These are phyloP conservation scores for Astrothelium subdiscretum DNA, from an alignment of 495 filamentous ascomycete species.

Conservation along the genomic window DNA sequence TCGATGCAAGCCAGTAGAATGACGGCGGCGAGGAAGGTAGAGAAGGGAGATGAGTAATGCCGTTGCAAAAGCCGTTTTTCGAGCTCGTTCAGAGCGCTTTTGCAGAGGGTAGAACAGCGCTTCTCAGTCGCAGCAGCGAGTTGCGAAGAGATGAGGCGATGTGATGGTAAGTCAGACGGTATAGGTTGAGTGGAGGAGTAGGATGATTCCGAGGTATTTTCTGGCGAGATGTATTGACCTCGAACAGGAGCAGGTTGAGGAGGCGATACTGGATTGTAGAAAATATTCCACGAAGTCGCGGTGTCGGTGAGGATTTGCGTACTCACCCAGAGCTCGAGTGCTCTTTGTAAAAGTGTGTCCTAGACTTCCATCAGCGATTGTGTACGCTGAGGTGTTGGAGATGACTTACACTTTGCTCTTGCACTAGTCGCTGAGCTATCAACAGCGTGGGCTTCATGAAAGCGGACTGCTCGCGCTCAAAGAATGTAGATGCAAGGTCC, in stretches of 20 bases:
- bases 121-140: slow-evolving; percentile 65
- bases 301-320: slow-evolving; percentile 61
- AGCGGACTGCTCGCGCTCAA: slow-evolving; percentile 52
- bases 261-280: slow-evolving; percentile 37
- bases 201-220: neutral
- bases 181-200: neutral
- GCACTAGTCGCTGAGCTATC: slow-evolving; percentile 43
- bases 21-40: slow-evolving; percentile 62
- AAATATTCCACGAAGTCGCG: slow-evolving; percentile 56
- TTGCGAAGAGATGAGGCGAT: slow-evolving; percentile 51
- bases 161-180: slow-evolving; percentile 24
- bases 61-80: slow-evolving; percentile 63
- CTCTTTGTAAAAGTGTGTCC: slow-evolving; percentile 43
- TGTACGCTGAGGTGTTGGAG: neutral
- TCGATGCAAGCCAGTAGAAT: slow-evolving; percentile 71
- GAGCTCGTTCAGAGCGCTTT: slow-evolving; percentile 59
- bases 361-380: neutral
- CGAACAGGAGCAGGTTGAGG: slow-evolving; percentile 29
- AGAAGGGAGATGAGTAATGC: slow-evolving; percentile 57
- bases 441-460: slow-evolving; percentile 58
- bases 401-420: slow-evolving; percentile 39
- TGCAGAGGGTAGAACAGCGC: slow-evolving; percentile 52
- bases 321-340: slow-evolving; percentile 63
- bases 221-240: slow-evolving; percentile 26
- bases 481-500: slow-evolving; percentile 46